Conservation (phyloP, 352 stramenopile species). For the Pythium monospermum region DNA sequence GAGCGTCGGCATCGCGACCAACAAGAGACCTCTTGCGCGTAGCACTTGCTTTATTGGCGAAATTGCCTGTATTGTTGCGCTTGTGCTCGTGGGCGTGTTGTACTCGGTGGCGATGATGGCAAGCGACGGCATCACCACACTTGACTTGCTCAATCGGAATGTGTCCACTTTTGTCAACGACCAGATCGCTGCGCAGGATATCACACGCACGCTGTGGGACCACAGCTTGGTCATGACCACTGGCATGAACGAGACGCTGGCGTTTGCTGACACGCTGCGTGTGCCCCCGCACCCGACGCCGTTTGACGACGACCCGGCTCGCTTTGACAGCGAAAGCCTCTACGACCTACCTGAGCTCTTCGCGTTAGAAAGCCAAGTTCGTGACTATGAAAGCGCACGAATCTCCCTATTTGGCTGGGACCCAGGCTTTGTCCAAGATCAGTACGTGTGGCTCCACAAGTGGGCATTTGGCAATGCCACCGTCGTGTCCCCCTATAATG, state of each 20-base stretch:
- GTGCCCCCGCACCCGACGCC: slow-evolving; percentile 56
- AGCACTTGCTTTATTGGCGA: slow-evolving; percentile 42
- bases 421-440: slow-evolving; percentile 27
- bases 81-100: slow-evolving; percentile 42
- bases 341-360: slow-evolving; percentile 52
- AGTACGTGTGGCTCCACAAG: slow-evolving; percentile 23
- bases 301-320: slow-evolving; percentile 26
- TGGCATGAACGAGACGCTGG: slow-evolving; percentile 28
- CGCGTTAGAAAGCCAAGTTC: slow-evolving; percentile 23
- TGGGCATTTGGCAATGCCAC: slow-evolving; percentile 38
- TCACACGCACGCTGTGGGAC: slow-evolving; percentile 35
- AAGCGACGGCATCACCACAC: slow-evolving; percentile 38
- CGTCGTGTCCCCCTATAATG: slow-evolving; percentile 48
- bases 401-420: slow-evolving; percentile 52
- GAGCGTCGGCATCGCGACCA: slow-evolving; percentile 30
- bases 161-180: slow-evolving; percentile 27
- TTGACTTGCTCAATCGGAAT: slow-evolving; percentile 37
- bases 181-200: slow-evolving; percentile 14
- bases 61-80: slow-evolving; percentile 32
- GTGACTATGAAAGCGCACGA: slow-evolving; percentile 20
- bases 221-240: slow-evolving; percentile 35
- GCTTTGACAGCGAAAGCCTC: slow-evolving; percentile 36
- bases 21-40: slow-evolving; percentile 31
- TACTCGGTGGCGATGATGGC: slow-evolving; percentile 44
- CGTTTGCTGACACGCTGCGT: slow-evolving; percentile 57